phyloP scores from a whole-genome alignment of 1,139 yeast genomes.

The Candida sojae region DNA sequence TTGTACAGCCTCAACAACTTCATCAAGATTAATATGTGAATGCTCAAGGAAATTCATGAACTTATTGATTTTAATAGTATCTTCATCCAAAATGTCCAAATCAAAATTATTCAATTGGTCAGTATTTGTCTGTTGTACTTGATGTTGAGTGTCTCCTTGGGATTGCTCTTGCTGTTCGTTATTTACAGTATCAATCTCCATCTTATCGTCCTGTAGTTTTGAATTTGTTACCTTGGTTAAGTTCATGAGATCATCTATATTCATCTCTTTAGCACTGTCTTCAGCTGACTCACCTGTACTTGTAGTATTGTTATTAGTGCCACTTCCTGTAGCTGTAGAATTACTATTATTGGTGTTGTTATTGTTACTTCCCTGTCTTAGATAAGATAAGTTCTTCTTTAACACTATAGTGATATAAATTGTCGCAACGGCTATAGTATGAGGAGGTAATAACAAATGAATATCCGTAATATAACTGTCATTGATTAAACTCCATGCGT shows the following conservation, averaged over 20 bases:
- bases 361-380: slow-evolving; percentile 15
- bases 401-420: slow-evolving; percentile 70
- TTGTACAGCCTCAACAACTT: slow-evolving; percentile 78
- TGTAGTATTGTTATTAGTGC: slow-evolving; percentile 1
- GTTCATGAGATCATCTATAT: slow-evolving; percentile 43
- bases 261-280: slow-evolving; percentile 20
- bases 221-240: slow-evolving; percentile 18
- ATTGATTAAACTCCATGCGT: slow-evolving; percentile 86
- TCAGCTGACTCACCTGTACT: slow-evolving; percentile 1
- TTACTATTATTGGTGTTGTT: slow-evolving; percentile 5
- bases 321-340: background rate
- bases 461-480: slow-evolving; percentile 89
- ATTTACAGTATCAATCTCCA: slow-evolving; percentile 1
- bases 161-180: background rate
- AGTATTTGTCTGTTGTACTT: slow-evolving; percentile 1
- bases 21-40: slow-evolving; percentile 75
- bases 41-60: slow-evolving; percentile 70
- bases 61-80: slow-evolving; percentile 45
- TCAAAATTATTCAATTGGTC: slow-evolving; percentile 14
- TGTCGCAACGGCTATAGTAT: slow-evolving; percentile 84
- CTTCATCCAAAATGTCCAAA: slow-evolving; percentile 33
- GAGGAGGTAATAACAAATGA: slow-evolving; percentile 84
- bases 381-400: slow-evolving; percentile 37
- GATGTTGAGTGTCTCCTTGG: slow-evolving; percentile 3
- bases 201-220: slow-evolving; percentile 1